Evolutionary conservation across 129 eudicot genomes (phyloP).

Genomic region (Kitagawia praeruptora): DNA sequence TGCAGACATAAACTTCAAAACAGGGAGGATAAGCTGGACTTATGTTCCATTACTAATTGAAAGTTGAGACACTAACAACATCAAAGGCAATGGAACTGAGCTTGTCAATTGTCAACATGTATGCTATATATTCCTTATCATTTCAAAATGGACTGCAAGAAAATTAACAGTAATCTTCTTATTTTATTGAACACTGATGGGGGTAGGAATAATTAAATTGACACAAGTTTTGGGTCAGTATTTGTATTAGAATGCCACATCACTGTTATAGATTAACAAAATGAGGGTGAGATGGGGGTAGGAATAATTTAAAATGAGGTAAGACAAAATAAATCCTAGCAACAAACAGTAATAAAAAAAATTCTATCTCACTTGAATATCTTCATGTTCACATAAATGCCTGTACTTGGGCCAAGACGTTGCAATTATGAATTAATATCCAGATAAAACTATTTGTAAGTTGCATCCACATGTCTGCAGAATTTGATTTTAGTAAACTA

Average conservation of each 20-base stretch:
- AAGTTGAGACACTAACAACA: background rate
- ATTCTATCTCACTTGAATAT: background rate
- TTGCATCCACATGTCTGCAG: no score
- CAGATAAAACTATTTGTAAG: no score
- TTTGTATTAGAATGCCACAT: background rate
- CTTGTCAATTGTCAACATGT: background rate
- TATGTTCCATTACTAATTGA: background rate
- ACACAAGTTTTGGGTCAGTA: background rate
- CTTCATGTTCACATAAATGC: background rate
- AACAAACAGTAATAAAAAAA: background rate
- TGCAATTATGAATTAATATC: no score
- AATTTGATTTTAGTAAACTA: no score
- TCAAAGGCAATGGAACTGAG: background rate
- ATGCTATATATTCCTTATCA: background rate
- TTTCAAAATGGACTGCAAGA: background rate
- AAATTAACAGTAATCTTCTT: background rate
- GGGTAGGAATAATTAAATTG: no score
- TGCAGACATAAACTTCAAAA: background rate
- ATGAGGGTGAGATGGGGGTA: background rate
- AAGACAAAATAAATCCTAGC: background rate
- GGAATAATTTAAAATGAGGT: background rate
- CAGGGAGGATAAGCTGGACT: background rate
- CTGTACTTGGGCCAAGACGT: no score
- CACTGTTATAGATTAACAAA: background rate
- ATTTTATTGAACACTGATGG: background rate